Evolutionary conservation across 768 basidiomycete genomes (phyloP).

Genomic region (Butyriboletus loyo): DNA sequence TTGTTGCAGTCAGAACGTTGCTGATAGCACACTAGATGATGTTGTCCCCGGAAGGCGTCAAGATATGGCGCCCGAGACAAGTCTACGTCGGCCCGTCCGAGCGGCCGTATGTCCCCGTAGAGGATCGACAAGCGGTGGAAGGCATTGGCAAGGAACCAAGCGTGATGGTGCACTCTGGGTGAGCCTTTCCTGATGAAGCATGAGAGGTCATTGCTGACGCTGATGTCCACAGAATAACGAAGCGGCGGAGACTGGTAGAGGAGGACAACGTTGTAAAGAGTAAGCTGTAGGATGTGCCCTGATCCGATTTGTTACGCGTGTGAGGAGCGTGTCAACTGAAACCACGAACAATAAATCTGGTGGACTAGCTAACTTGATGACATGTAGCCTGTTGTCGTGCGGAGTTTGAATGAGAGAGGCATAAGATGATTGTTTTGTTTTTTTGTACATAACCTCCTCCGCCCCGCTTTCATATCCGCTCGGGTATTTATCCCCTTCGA

Average conservation of each 20-base stretch:
- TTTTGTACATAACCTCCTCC: neutral
- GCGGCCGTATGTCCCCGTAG: conserved; percentile 71
- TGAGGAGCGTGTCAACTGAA: neutral
- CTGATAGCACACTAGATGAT: conserved; percentile 63
- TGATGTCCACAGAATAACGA: conserved; percentile 25
- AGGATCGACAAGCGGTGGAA: conserved; percentile 52
- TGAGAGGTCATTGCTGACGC: conserved; percentile 2
- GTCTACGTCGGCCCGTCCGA: conserved; percentile 75
- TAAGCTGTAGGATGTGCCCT: conserved; percentile 16
- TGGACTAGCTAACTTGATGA: too few species aligned
- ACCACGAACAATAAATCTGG: too few species aligned
- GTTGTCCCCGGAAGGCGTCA: conserved; percentile 84
- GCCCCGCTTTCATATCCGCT: conserved; percentile 15
- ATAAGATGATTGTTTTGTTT: conserved; percentile 4
- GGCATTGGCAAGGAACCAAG: conserved; percentile 60
- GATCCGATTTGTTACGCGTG: neutral
- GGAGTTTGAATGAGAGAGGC: conserved; percentile 18
- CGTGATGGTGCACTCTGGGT: conserved; percentile 72
- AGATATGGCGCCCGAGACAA: conserved; percentile 90
- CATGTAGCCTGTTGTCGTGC: conserved; percentile 8
- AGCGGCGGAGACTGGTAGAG: conserved; percentile 31
- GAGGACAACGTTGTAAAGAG: conserved; percentile 25
- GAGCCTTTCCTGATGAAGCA: conserved; percentile 29
- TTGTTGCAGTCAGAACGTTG: neutral
- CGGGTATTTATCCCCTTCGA: conserved; percentile 10